Conservation (phyloP, 1,284 basidiomycete genomes). For the Malassezia sympodialis region DNA sequence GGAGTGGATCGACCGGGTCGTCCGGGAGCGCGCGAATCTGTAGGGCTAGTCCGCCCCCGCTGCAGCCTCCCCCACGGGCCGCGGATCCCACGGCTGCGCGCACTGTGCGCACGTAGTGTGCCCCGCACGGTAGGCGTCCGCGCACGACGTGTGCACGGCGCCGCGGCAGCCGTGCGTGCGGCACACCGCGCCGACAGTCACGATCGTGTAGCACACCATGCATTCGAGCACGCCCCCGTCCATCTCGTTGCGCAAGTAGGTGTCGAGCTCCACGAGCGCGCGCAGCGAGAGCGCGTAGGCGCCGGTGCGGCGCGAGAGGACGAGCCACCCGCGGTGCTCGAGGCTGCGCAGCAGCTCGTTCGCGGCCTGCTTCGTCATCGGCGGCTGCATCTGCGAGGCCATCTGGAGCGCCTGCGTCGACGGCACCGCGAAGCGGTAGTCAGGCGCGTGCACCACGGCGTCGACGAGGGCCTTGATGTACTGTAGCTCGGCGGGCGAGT, state of each 20-base stretch:
- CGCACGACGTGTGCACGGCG: constrained; percentile 13
- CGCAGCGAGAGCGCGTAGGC: constrained; percentile 10
- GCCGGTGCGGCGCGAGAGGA: background rate
- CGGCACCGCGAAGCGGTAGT: constrained; percentile 1
- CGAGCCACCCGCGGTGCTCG: constrained; percentile 10
- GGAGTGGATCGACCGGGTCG: constrained; percentile 42
- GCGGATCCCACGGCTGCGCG: constrained; percentile 6
- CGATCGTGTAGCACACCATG: constrained; percentile 12
- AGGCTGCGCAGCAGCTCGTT: constrained; percentile 13
- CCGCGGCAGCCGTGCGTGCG: constrained; percentile 4
- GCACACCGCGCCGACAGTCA: constrained; percentile 14
- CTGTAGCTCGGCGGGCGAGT: constrained; percentile 27
- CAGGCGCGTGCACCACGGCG: background rate
- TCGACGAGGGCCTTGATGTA: constrained; percentile 29
- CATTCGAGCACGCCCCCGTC: constrained; percentile 13
- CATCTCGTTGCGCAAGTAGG: constrained; percentile 12
- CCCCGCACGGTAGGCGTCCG: background rate
- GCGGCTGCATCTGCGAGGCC: constrained; percentile 4
- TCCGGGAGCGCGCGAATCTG: constrained; percentile 27
- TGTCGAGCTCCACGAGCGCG: constrained; percentile 15
- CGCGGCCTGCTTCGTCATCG: constrained; percentile 15
- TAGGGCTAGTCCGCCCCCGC: background rate
- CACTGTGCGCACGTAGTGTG: constrained; percentile 5
- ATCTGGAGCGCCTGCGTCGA: constrained; percentile 15
- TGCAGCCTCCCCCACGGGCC: background rate